Percentiles rank a stretch among this genome's conserved stretches.
phyloP scores from a whole-genome alignment of 305 asterid genomes.

The Fraxinus nigra region DNA sequence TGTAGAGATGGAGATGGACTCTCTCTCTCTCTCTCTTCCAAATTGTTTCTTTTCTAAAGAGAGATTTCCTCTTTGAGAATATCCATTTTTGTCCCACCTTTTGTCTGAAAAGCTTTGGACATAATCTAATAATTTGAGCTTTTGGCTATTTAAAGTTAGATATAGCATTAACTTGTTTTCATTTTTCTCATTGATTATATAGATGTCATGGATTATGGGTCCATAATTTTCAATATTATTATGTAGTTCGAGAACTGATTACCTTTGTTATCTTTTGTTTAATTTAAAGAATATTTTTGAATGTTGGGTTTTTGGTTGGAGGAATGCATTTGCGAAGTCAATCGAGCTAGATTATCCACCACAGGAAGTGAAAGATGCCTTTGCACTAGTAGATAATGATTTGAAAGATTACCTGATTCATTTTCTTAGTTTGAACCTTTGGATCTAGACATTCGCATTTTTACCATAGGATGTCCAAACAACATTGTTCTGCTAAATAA shows the following conservation, averaged over 20 bases:
- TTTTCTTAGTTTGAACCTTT: conserved; percentile 1
- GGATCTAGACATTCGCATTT: neutral
- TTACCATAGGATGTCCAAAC: neutral
- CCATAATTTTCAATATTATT: neutral
- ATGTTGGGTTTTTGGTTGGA: neutral
- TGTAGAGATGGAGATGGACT: neutral
- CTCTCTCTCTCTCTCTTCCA: neutral
- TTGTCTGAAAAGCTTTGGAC: neutral
- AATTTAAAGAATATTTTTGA: neutral
- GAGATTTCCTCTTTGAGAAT: neutral
- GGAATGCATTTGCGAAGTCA: neutral
- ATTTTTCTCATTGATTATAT: neutral
- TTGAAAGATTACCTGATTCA: neutral
- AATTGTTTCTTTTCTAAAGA: neutral
- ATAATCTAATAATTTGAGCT: neutral
- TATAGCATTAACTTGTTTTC: neutral
- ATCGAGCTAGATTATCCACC: neutral
- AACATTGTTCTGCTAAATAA: neutral
- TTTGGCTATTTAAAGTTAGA: neutral
- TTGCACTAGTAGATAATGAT: neutral
- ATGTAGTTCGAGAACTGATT: neutral
- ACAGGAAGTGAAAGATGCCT: neutral
- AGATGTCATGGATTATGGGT: neutral
- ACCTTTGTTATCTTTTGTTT: neutral
- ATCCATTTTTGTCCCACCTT: neutral